A percentile compares a stretch with the other conserved stretches of the same genome.
These are phyloP conservation scores for Penicillium sp. DNA, from an alignment of 2,329 filamentous ascomycete genomes.

Conservation along the genomic window DNA sequence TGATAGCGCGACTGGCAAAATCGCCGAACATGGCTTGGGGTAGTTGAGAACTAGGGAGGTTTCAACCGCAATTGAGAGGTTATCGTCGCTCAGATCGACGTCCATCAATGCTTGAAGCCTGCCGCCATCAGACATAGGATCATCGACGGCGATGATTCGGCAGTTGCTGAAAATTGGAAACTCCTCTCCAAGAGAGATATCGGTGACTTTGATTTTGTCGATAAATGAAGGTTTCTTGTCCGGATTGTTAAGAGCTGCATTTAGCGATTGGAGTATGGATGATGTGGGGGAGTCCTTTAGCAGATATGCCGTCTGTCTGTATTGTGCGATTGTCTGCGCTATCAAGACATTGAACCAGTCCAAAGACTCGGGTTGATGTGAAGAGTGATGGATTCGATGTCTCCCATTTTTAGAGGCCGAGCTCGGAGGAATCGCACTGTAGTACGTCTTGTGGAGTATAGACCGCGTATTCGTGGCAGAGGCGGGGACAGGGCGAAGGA, in stretches of 20 bases:
- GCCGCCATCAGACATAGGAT: conserved; percentile 65
- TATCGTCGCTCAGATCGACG: conserved; percentile 87
- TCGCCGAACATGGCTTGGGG: conserved; percentile 84
- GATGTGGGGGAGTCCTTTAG: conserved; percentile 66
- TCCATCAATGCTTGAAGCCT: conserved; percentile 94
- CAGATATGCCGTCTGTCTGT: conserved; percentile 87
- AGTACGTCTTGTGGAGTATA: conserved; percentile 95
- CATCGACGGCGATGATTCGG: conserved; percentile 81
- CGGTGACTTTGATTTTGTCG: conserved; percentile 90
- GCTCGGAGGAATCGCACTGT: conserved; percentile 65
- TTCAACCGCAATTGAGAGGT: conserved; percentile 92
- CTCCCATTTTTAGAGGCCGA: conserved; percentile 47
- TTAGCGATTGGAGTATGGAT: conserved; percentile 80
- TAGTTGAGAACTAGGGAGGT: conserved; percentile 95
- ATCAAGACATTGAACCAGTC: conserved; percentile 99
- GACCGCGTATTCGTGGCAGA: conserved; percentile 80
- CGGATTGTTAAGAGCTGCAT: conserved; percentile 82
- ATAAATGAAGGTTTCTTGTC: conserved; percentile 88
- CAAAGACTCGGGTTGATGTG: conserved; percentile 92
- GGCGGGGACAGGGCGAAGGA: conserved; percentile 72
- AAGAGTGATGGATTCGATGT: conserved; percentile 59
- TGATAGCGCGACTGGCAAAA: conserved; percentile 87
- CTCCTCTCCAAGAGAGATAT: conserved; percentile 92
- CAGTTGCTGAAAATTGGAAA: conserved; percentile 99
- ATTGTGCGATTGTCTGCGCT: conserved; percentile 94